Base-by-base conservation (phyloP, 2,329 filamentous ascomycete species). In the Nemania abortiva region DNA sequence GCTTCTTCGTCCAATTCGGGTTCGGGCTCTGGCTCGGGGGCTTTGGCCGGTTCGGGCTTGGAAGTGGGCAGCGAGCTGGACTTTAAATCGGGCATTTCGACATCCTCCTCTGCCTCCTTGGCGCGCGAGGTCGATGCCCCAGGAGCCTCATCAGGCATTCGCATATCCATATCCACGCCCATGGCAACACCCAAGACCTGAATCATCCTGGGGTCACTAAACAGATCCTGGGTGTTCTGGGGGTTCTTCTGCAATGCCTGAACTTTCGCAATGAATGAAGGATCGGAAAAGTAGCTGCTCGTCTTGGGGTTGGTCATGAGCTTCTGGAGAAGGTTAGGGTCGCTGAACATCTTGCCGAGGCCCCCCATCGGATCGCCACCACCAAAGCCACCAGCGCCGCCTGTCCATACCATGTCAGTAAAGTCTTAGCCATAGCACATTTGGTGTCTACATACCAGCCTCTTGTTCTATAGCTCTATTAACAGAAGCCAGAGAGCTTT, bases 291-390 rank as follows among this genome's bases (percentile, higher is more conserved):
- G 76, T 92, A 89, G 13, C 86, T 81, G 73, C 91, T 91, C 11
- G 97, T 99, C 89, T 98, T 98, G 71, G 97, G 96, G 85, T 98
- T 98, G 76, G 84, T 88, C 72, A 95, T 94, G 67, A 99, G 90
- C 86, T 99, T 99, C 80, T 93, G 88, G 72, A 97, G 86, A 74
- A 99, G 84, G 77, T 94, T 89, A 20, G 96, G 96, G 80, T 99
- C 97, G 80, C 89, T 95, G 87, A 99, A 98, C 88, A 99, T 95
- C 79, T 90, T 89, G 74, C 92, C 93, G n/a, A 99, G 85, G 54
- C 94, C 94, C 63, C 88, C 92, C 45, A 85, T 86, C 7, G 92
- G 91, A 77, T 95, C 91, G 63, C 85, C 88, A 62, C 85, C 88
- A 65, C 84, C 84, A 20, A 88, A 76, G 77, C 82, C 81, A 71